These are phyloP conservation scores for Pseudodiploospora longispora DNA, from an alignment of 2,329 filamentous ascomycete genomes.

Conservation along the genomic window DNA sequence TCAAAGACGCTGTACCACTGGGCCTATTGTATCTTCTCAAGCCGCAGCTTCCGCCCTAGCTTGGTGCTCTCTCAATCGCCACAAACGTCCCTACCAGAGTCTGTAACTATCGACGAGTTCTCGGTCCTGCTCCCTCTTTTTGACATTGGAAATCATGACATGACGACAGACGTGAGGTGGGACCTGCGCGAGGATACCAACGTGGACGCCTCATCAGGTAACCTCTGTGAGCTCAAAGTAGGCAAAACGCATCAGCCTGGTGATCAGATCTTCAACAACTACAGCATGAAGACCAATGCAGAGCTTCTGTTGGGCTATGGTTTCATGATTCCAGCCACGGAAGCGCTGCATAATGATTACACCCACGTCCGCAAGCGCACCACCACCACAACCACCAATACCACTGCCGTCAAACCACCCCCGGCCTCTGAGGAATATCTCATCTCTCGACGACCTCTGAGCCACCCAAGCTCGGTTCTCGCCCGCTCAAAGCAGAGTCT, in stretches of 20 bases:
- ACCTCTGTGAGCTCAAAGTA: slow-evolving; percentile 35
- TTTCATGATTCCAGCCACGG: slow-evolving; percentile 44
- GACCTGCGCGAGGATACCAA: slow-evolving; percentile 30
- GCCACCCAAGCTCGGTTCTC: slow-evolving; percentile 39
- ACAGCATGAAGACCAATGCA: slow-evolving; percentile 66
- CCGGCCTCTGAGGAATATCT: slow-evolving; percentile 35
- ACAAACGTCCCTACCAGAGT: slow-evolving; percentile 19
- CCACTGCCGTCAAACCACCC: slow-evolving; percentile 4
- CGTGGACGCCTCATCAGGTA: slow-evolving; percentile 12
- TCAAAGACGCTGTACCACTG: slow-evolving; percentile 50
- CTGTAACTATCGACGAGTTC: slow-evolving; percentile 45
- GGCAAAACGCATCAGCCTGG: slow-evolving; percentile 38
- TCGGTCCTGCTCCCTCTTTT: slow-evolving; percentile 63
- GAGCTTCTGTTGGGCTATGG: slow-evolving; percentile 59
- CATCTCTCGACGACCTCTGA: slow-evolving; percentile 43
- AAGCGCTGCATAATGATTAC: slow-evolving; percentile 50
- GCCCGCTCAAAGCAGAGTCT: slow-evolving; percentile 32
- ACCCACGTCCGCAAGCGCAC: slow-evolving; percentile 45
- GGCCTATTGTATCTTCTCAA: slow-evolving; percentile 58
- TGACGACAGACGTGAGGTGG: slow-evolving; percentile 53
- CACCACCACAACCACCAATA: slow-evolving; percentile 2
- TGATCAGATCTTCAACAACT: slow-evolving; percentile 60
- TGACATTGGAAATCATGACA: slow-evolving; percentile 65
- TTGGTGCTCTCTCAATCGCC: slow-evolving; percentile 39
- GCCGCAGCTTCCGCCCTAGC: slow-evolving; percentile 55